These are phyloP conservation scores for Colletotrichum liriopes DNA, from an alignment of 2,329 filamentous ascomycete genomes.

Conservation along the genomic window DNA sequence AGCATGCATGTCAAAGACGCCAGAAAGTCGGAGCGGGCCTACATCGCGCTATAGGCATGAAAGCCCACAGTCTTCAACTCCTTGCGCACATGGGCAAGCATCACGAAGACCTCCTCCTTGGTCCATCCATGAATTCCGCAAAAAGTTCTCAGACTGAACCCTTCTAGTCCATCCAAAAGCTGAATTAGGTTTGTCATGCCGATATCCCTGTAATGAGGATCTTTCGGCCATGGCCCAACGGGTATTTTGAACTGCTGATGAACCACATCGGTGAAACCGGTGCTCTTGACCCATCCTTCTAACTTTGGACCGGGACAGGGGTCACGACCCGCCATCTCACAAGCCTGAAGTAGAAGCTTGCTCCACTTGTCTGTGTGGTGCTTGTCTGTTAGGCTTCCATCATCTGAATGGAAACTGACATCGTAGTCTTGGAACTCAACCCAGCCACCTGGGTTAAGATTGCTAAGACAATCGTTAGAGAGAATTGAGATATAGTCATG, in stretches of 20 bases:
- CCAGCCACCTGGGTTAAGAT: constrained; percentile 69
- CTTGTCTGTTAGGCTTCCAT: constrained; percentile 45
- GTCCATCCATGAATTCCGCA: constrained; percentile 51
- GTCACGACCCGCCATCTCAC: constrained; percentile 43
- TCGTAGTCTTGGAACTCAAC: constrained; percentile 55
- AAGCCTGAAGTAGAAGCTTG: constrained; percentile 15
- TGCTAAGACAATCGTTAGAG: constrained; percentile 49
- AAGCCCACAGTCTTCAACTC: constrained; percentile 47
- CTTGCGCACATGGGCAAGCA: constrained; percentile 49
- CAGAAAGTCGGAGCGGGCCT: not conserved
- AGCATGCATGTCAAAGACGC: not conserved
- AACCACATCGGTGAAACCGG: constrained; percentile 55
- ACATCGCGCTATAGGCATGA: constrained; percentile 47
- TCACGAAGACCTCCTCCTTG: constrained; percentile 47
- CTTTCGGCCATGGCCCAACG: constrained; percentile 55
- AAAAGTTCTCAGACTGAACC: constrained; percentile 47
- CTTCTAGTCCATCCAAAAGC: constrained; percentile 46
- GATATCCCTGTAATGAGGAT: constrained; percentile 50
- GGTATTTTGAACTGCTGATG: constrained; percentile 51
- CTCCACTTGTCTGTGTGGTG: constrained; percentile 44
- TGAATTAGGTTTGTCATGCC: constrained; percentile 42
- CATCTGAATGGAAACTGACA: constrained; percentile 47
- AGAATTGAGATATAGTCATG: not conserved
- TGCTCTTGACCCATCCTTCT: constrained; percentile 50
- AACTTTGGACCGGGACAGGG: constrained; percentile 45